Base-by-base conservation (phyloP, 2,329 filamentous ascomycete species). In the Penicillium sp. region DNA sequence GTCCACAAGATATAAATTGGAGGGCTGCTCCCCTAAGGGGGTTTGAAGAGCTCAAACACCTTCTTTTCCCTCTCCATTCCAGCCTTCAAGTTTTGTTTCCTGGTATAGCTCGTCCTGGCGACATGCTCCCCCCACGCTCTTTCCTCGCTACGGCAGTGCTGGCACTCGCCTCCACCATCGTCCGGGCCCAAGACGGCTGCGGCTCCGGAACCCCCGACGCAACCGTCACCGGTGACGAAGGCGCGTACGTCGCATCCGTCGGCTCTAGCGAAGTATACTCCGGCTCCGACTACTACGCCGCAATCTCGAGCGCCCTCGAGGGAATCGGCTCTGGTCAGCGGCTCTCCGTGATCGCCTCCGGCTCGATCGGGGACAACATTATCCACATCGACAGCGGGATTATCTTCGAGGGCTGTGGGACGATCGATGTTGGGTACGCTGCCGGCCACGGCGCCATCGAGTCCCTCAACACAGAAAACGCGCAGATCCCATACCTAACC, bases 141-240 rank as follows among this genome's bases (percentile, higher is more conserved):
- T 15, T 61, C 41, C n/a, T 60, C n/a, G 23, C 56, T 15, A 29
- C 57, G 9, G 58, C 58, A 51, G 26, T 49, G 41, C 26, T 61
- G 15, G 58, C 58, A 23, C 55, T 64, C n/a, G 62, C 55, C 47
- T 30, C 62, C 0, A 53, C 21, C 9, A 47, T 19, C 47, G 21
- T 21, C 21, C 1, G 21, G 21, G 21, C 21, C 21, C n/a, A n/a
- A n/a, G n/a, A n/a, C n/a, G 47, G n/a, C 26, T 64, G 62, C 46
- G 62, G 59, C 38, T 64, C 62, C 8, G 62, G 59, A 11, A 60
- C 62, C 8, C 62, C 62, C 13, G 62, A 64, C 23, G 62, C 62
- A n/a, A 62, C 52, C 11, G 62, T 64, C 8, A 38, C 41, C 17
- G 62, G 62, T 29, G 15, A 29, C 2, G 47, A 45, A 9, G 56